A percentile compares a stretch with the other conserved stretches of the same genome.
Evolutionary conservation across 2,329 filamentous ascomycete species (phyloP).

Genomic region (Gremmenia infestans): DNA sequence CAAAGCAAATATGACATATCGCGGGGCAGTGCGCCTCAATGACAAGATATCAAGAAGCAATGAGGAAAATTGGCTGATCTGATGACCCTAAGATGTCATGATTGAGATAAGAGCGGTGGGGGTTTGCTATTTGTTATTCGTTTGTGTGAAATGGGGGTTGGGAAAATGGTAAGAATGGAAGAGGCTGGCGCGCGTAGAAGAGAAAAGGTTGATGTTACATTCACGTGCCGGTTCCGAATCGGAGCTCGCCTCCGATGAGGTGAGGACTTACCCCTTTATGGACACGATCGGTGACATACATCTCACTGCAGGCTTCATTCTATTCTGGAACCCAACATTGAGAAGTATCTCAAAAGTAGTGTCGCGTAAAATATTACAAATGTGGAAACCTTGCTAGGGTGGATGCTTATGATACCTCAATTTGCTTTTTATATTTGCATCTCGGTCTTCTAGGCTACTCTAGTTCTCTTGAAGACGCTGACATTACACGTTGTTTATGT

Average conservation of each 20-base stretch:
- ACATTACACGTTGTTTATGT: too few relatives aligned
- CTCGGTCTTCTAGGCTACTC: too few relatives aligned
- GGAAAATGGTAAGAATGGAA: not conserved
- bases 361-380: too few relatives aligned
- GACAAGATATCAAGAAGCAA: not conserved
- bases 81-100: conserved; percentile 1
- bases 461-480: too few relatives aligned
- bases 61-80: not conserved
- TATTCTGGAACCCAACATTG: too few relatives aligned
- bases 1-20: conserved; percentile 2
- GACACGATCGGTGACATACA: too few relatives aligned
- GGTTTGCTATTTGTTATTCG: not conserved
- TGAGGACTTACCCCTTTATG: not conserved
- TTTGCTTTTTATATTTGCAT: too few relatives aligned
- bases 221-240: not conserved
- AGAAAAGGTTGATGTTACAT: not conserved
- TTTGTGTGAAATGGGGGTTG: not conserved
- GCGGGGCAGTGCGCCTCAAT: not conserved
- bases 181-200: not conserved
- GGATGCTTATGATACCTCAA: too few relatives aligned
- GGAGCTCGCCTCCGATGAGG: not conserved
- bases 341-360: too few relatives aligned
- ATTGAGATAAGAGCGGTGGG: not conserved
- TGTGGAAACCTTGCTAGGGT: too few relatives aligned
- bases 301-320: too few relatives aligned